A percentile compares a stretch with the other conserved stretches of the same genome.
Conservation (phyloP, 768 basidiomycete species). For the Pulveroboletus sp. region DNA sequence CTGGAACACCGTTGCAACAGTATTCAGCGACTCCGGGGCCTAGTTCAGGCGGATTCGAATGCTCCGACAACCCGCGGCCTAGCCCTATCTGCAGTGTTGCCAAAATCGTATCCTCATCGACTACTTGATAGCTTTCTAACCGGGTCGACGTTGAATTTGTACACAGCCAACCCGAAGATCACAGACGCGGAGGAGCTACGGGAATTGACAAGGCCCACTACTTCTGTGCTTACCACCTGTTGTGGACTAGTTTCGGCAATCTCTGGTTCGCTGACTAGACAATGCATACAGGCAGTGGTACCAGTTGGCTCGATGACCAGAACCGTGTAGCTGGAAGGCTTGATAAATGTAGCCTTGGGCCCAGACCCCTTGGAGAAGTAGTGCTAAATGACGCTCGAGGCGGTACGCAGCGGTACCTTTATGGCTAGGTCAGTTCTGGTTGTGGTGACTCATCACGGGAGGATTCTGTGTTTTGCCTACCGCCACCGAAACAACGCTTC, state of each 20-base stretch:
- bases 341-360: background rate
- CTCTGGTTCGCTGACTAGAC: constrained; percentile 57
- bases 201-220: constrained; percentile 56
- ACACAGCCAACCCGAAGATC: constrained; percentile 53
- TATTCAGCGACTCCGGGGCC: too few relatives aligned
- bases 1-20: too few relatives aligned
- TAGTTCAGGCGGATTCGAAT: too few relatives aligned
- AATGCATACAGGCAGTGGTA: constrained; percentile 2
- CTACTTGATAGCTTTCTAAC: too few relatives aligned
- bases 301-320: background rate
- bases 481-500: too few relatives aligned
- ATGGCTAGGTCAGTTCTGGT: too few relatives aligned
- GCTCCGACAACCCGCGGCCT: too few relatives aligned
- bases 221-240: constrained; percentile 63
- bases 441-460: background rate
- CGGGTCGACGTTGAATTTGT: background rate
- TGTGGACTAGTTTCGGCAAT: constrained; percentile 59
- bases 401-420: background rate
- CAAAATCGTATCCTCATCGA: too few relatives aligned
- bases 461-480: background rate
- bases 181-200: constrained; percentile 64
- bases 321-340: background rate
- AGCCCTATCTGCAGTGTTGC: constrained; percentile 47
- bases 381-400: background rate
- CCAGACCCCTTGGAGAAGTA: background rate